phyloP scores from a whole-genome alignment of 805 yeast genomes.

The Myxozyma mucilagina region DNA sequence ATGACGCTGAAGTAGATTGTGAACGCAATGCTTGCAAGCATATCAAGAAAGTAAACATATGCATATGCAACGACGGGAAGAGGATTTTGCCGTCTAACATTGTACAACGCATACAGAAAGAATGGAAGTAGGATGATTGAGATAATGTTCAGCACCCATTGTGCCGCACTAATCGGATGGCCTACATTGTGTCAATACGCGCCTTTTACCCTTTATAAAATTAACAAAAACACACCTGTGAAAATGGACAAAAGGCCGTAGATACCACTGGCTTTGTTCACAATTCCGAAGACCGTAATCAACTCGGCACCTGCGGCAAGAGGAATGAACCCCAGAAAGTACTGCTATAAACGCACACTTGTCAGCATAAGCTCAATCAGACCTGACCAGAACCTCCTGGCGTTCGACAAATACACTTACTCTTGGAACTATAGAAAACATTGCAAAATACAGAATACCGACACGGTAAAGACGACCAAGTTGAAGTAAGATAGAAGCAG shows the following conservation, averaged over 20 bases:
- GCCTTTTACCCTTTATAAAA: no score
- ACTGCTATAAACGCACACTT: constrained; percentile 12
- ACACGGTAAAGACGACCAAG: not conserved
- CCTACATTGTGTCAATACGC: constrained; percentile 44
- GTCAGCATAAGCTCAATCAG: not conserved
- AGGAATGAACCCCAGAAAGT: constrained; percentile 69
- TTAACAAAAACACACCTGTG: constrained; percentile 46
- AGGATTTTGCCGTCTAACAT: constrained; percentile 56
- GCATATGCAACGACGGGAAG: constrained; percentile 64
- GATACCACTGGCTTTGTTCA: constrained; percentile 86
- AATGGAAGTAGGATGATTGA: constrained; percentile 65
- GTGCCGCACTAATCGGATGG: constrained; percentile 77
- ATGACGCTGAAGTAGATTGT: constrained; percentile 70
- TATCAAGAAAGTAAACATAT: constrained; percentile 64
- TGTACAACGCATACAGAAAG: constrained; percentile 58
- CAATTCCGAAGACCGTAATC: constrained; percentile 67
- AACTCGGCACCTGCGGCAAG: constrained; percentile 86
- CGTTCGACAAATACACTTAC: no score
- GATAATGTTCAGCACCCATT: constrained; percentile 74
- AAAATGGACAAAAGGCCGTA: constrained; percentile 83
- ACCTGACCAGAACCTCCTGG: not conserved
- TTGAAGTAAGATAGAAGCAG: not conserved
- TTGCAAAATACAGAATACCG: not conserved
- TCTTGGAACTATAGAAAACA: constrained; percentile 15
- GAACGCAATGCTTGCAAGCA: constrained; percentile 64